phyloP scores from a whole-genome alignment of 306 rosid genomes.

The Vicia villosa region DNA sequence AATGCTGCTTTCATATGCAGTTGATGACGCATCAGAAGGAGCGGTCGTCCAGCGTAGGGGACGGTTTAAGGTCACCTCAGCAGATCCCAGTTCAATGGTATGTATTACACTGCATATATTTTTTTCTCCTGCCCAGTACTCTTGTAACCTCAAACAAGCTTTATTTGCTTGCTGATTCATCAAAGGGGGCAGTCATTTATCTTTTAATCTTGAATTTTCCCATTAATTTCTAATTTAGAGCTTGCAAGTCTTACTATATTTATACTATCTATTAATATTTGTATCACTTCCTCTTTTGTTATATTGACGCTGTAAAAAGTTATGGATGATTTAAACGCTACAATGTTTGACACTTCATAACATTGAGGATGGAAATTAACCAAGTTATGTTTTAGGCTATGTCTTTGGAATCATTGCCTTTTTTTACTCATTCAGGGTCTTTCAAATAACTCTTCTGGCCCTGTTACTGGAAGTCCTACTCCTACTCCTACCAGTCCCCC shows the following conservation, averaged over 20 bases:
- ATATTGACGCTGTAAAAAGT: background rate
- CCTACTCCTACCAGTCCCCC: slow-evolving; percentile 56
- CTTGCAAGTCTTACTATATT: slow-evolving; percentile 18
- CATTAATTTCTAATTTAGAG: slow-evolving; percentile 22
- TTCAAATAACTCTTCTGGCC: slow-evolving; percentile 48
- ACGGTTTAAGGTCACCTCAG: slow-evolving; percentile 87
- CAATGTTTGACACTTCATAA: slow-evolving; percentile 38
- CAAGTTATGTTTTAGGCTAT: slow-evolving; percentile 58
- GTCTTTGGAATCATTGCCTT: slow-evolving; percentile 59
- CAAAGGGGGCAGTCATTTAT: slow-evolving; percentile 3
- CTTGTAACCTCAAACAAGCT: slow-evolving; percentile 14
- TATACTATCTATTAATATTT: slow-evolving; percentile 4
- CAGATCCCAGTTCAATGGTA: slow-evolving; percentile 88
- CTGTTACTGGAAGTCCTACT: slow-evolving; percentile 55
- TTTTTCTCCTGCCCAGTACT: background rate
- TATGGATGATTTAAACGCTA: slow-evolving; percentile 30
- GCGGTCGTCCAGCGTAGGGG: slow-evolving; percentile 82
- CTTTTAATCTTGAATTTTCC: background rate
- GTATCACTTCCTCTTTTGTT: background rate
- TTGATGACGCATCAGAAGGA: slow-evolving; percentile 89
- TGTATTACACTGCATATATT: slow-evolving; percentile 22
- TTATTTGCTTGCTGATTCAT: slow-evolving; percentile 25
- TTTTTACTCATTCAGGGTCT: slow-evolving; percentile 67
- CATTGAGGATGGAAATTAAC: slow-evolving; percentile 45
- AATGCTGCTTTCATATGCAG: slow-evolving; percentile 46